Conservation (phyloP, 2,329 filamentous ascomycete genomes). For the Seiridium unicorne region DNA sequence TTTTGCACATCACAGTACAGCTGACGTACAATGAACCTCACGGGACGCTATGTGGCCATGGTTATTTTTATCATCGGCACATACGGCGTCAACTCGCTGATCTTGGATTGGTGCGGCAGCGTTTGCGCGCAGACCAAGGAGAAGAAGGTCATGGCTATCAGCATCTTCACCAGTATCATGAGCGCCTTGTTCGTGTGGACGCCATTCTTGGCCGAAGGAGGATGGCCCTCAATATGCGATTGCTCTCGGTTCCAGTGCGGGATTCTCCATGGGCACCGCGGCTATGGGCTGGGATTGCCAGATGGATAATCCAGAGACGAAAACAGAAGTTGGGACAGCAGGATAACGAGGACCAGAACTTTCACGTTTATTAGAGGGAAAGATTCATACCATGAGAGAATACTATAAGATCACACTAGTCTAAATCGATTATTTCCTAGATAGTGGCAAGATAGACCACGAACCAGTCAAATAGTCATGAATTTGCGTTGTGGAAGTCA, state of each 20-base stretch:
- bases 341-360: background rate
- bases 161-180: slow-evolving; percentile 29
- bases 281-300: background rate
- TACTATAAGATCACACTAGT: too few species aligned
- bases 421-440: too few species aligned
- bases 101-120: slow-evolving; percentile 39
- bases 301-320: background rate
- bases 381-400: background rate
- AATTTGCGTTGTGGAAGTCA: too few species aligned
- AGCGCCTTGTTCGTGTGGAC: slow-evolving; percentile 37
- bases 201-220: slow-evolving; percentile 33
- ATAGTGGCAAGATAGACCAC: too few species aligned
- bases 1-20: slow-evolving; percentile 1
- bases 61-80: slow-evolving; percentile 26
- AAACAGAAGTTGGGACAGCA: background rate
- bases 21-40: background rate
- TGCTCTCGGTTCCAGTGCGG: slow-evolving; percentile 28
- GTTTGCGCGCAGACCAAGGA: slow-evolving; percentile 43
- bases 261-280: slow-evolving; percentile 20
- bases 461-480: too few species aligned
- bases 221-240: slow-evolving; percentile 31
- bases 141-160: slow-evolving; percentile 43
- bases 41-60: slow-evolving; percentile 13
- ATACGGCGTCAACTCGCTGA: slow-evolving; percentile 41
- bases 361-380: slow-evolving; percentile 1